Percentiles rank a stretch among this genome's conserved stretches.
These are phyloP conservation scores for Backusella tarrabulga DNA, from an alignment of 192 early-diverging fungal species.

Conservation along the genomic window DNA sequence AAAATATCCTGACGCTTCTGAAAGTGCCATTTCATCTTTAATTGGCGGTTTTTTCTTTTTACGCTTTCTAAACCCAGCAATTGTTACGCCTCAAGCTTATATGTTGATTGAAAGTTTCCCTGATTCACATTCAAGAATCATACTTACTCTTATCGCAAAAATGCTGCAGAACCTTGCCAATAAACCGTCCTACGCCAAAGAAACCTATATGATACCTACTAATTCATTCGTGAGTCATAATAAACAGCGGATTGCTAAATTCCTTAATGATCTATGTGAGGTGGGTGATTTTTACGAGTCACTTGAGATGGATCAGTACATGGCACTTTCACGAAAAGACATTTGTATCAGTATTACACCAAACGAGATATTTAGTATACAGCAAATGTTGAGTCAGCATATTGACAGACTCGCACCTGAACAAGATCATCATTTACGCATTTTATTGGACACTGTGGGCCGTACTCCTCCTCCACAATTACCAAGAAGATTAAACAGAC, in stretches of 20 bases:
- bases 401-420: constrained; percentile 71
- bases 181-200: constrained; percentile 88
- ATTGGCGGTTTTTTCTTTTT: constrained; percentile 96
- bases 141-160: constrained; percentile 89
- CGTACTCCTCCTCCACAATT: constrained; percentile 61
- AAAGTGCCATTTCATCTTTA: constrained; percentile 82
- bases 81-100: constrained; percentile 90
- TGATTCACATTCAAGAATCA: constrained; percentile 71
- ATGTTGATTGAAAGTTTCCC: constrained; percentile 85
- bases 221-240: constrained; percentile 87
- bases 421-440: constrained; percentile 74
- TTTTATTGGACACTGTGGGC: constrained; percentile 77
- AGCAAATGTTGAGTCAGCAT: constrained; percentile 78
- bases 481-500: constrained; percentile 71
- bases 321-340: constrained; percentile 89
- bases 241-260: constrained; percentile 77
- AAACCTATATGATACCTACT: constrained; percentile 84
- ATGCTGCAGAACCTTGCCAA: constrained; percentile 94
- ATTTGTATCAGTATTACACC: constrained; percentile 83
- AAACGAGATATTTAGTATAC: constrained; percentile 94
- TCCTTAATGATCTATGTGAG: constrained; percentile 89
- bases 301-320: constrained; percentile 97
- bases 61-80: constrained; percentile 94
- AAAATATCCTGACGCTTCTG: constrained; percentile 85
- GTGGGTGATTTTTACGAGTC: constrained; percentile 93